phyloP scores from a whole-genome alignment of 2,329 filamentous ascomycete genomes.

The Penicillium rolfsii region DNA sequence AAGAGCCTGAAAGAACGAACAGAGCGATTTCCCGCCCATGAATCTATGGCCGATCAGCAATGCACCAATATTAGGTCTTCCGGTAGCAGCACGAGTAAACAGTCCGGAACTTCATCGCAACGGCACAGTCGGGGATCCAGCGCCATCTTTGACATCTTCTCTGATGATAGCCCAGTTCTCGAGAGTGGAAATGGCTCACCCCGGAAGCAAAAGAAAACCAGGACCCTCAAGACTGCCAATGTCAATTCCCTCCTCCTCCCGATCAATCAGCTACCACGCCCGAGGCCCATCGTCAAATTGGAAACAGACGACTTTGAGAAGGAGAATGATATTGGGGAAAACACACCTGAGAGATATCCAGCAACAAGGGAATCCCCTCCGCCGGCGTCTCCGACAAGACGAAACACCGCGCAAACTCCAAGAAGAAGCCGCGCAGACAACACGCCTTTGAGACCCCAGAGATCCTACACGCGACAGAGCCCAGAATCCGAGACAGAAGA shows the following conservation, averaged over 20 bases:
- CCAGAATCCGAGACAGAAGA: conserved; percentile 31
- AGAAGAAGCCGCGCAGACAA: conserved; percentile 18
- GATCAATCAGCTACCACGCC: conserved; percentile 28
- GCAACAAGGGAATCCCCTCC: conserved; percentile 25
- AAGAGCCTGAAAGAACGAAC: conserved; percentile 7
- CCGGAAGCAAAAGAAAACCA: conserved; percentile 29
- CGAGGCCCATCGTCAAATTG: conserved; percentile 31
- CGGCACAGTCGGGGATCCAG: conserved; percentile 26
- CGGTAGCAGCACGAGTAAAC: conserved; percentile 2
- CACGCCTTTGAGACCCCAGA: conserved; percentile 21
- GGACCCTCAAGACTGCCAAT: conserved; percentile 36
- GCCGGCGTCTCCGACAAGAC: conserved; percentile 27
- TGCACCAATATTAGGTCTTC: conserved; percentile 10
- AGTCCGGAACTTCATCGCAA: conserved; percentile 21
- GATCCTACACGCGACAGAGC: conserved; percentile 20
- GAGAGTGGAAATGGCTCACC: conserved; percentile 22
- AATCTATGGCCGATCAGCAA: conserved; percentile 8
- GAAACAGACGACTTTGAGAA: conserved; percentile 40
- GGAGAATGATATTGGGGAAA: conserved; percentile 39
- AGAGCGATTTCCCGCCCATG: conserved; percentile 2
- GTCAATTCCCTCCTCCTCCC: conserved; percentile 42
- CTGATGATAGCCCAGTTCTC: conserved; percentile 29
- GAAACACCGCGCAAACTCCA: conserved; percentile 12
- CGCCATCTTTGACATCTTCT: conserved; percentile 36
- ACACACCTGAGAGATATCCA: conserved; percentile 18